A percentile compares a stretch with the other conserved stretches of the same genome.
phyloP scores from a whole-genome alignment of 225 moss, liverwort and hornwort species.

The Sphagnum tenellum region DNA sequence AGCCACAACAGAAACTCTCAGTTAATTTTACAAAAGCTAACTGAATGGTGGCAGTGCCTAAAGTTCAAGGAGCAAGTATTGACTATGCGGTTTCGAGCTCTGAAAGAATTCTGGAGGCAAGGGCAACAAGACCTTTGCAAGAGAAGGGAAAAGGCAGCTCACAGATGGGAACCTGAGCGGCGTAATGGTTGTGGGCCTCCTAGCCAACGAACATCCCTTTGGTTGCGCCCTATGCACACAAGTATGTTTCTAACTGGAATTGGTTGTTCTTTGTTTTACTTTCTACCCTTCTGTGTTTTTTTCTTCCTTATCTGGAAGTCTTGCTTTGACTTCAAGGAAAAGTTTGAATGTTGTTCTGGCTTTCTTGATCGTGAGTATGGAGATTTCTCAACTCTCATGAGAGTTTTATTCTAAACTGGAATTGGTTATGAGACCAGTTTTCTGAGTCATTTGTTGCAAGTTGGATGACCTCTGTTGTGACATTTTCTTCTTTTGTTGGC shows the following conservation, averaged over 20 bases:
- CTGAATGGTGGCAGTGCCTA: conserved; percentile 15
- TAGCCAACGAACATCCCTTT: conserved; percentile 31
- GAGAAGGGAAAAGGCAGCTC: conserved; percentile 26
- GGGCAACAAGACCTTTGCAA: conserved; percentile 26
- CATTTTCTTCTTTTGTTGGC: too few relatives aligned
- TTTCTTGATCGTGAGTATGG: too few relatives aligned
- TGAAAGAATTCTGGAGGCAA: conserved; percentile 38
- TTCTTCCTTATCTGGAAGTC: not conserved
- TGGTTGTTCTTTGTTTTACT: not conserved
- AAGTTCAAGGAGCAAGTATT: conserved; percentile 42
- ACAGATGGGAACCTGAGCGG: conserved; percentile 32
- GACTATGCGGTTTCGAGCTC: conserved; percentile 41
- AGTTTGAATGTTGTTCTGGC: too few relatives aligned
- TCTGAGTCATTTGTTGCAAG: too few relatives aligned
- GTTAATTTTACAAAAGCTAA: conserved; percentile 30
- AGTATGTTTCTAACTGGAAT: conserved; percentile 2
- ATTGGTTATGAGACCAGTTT: too few relatives aligned
- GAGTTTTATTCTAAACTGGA: too few relatives aligned
- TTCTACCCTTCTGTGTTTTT: not conserved
- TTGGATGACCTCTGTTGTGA: too few relatives aligned
- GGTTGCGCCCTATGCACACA: conserved; percentile 17
- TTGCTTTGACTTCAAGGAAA: too few relatives aligned
- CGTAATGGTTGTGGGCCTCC: conserved; percentile 22
- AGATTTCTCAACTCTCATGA: too few relatives aligned
- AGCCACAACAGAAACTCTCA: conserved; percentile 19